phyloP scores from a whole-genome alignment of 225 moss, liverwort and hornwort genomes.

The Neckera pumila region DNA sequence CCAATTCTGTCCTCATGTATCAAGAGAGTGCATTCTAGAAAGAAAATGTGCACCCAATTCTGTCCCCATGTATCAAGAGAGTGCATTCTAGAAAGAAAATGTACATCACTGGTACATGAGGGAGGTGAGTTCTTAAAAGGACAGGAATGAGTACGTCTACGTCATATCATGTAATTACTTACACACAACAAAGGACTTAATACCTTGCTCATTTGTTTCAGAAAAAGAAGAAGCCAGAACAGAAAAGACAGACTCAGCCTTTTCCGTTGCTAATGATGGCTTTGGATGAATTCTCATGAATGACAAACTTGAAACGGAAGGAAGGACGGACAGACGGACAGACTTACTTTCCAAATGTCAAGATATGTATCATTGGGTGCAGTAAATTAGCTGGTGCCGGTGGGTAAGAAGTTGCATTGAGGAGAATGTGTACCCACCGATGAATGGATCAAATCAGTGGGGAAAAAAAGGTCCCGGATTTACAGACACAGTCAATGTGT shows the following conservation, averaged over 20 bases:
- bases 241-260: not conserved
- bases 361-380: not conserved
- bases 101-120: too few species aligned
- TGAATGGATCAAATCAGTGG: not conserved
- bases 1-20: too few species aligned
- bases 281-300: not conserved
- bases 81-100: too few species aligned
- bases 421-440: not conserved
- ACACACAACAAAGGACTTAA: not conserved
- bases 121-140: too few species aligned
- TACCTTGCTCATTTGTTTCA: not conserved
- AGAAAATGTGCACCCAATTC: too few species aligned
- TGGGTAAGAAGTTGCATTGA: not conserved
- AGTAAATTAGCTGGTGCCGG: not conserved
- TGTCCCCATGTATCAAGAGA: too few species aligned
- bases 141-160: too few species aligned
- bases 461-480: not conserved
- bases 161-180: too few species aligned
- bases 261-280: not conserved
- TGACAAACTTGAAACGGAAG: not conserved
- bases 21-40: too few species aligned
- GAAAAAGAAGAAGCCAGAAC: rapidly evolving
- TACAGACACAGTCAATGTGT: too few species aligned
- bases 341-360: not conserved
- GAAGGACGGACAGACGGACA: rapidly evolving